Conservation (phyloP, 2,329 filamentous ascomycete genomes). For the Colletotrichum viniferum region DNA sequence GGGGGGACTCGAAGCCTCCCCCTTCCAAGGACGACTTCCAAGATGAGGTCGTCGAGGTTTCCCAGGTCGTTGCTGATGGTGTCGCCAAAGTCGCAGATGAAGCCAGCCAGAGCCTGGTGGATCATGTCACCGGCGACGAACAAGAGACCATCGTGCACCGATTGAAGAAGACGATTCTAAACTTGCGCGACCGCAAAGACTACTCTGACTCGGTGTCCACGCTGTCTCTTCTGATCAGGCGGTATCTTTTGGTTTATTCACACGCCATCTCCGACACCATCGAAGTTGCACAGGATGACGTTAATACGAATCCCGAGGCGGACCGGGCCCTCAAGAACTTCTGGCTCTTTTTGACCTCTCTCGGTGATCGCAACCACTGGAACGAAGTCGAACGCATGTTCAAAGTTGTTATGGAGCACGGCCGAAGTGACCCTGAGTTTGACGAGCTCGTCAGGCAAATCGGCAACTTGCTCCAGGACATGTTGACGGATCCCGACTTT, state of each 20-base stretch:
- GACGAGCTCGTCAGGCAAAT: constrained; percentile 77
- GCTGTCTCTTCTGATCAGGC: constrained; percentile 74
- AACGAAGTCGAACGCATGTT: constrained; percentile 72
- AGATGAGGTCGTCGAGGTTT: constrained; percentile 59
- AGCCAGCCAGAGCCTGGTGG: constrained; percentile 71
- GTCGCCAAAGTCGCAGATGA: constrained; percentile 58
- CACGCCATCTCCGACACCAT: constrained; percentile 71
- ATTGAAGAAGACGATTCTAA: constrained; percentile 76
- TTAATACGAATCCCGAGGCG: constrained; percentile 74
- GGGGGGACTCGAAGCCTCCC: constrained; percentile 31
- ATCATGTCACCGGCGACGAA: constrained; percentile 76
- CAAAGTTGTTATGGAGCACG: constrained; percentile 73
- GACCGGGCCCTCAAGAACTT: constrained; percentile 80
- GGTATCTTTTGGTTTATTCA: constrained; percentile 80
- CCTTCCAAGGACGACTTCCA: constrained; percentile 69
- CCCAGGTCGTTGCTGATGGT: constrained; percentile 57
- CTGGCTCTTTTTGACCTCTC: constrained; percentile 79
- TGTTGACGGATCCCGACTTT: constrained; percentile 86
- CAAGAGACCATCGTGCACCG: constrained; percentile 75
- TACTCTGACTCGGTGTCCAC: constrained; percentile 88
- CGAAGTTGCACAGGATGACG: constrained; percentile 69
- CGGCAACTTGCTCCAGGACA: constrained; percentile 75
- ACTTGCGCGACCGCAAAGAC: constrained; percentile 76
- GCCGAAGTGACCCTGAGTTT: constrained; percentile 80
- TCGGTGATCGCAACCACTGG: constrained; percentile 79